Evolutionary conservation across 805 yeast genomes (phyloP), one percentile per base, ranked within the genome.

Genomic region (Zygosaccharomyces rouxii): DNA sequence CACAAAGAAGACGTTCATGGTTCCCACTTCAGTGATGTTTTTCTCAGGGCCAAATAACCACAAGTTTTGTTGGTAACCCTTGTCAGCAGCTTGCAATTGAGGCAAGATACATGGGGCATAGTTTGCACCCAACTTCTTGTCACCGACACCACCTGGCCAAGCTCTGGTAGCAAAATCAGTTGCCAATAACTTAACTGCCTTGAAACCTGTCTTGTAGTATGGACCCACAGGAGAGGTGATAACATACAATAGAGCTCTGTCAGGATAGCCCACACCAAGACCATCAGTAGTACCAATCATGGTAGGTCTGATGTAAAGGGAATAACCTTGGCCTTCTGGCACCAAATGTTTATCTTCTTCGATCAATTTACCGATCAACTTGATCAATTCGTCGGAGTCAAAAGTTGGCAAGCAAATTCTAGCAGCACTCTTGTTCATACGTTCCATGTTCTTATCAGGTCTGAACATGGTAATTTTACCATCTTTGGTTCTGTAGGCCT

Each of bases 141-240:
- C 86, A 71, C 99, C 99, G 60, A 83, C 89, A 70, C 98, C 99
- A 63, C 96, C 96, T 66, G 98, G 98, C 98, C 98, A 92, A 26
- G 99, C 98, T 75, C 99, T 86, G 29, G 90, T 90, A 44, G 96
- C 96, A 60, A 87, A 83, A 66, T 89, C 96, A 30, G 97, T 90
- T 57, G 98, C 97, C 73, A 92, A 97, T 55, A 94, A 78, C 53
- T 80, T 77, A 47, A 94, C 96, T 37, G 98, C 97, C 72, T 90
- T 89, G 81, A 92, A 92, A 16, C 98, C 97, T 16, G 96, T 86
- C 62, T 85, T 78, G 73, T 86, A 89, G 78, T 92, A 94, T 22
- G 98, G 97, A 44, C 98, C 98, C 26, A 92, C 98, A 25, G 98
- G 98, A 14, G 96, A 88, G 38, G 92, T 85, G 68, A 92, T 90